A percentile compares a stretch with the other conserved stretches of the same genome.
phyloP scores from a whole-genome alignment of 768 basidiomycete genomes.

The Russula emetica region DNA sequence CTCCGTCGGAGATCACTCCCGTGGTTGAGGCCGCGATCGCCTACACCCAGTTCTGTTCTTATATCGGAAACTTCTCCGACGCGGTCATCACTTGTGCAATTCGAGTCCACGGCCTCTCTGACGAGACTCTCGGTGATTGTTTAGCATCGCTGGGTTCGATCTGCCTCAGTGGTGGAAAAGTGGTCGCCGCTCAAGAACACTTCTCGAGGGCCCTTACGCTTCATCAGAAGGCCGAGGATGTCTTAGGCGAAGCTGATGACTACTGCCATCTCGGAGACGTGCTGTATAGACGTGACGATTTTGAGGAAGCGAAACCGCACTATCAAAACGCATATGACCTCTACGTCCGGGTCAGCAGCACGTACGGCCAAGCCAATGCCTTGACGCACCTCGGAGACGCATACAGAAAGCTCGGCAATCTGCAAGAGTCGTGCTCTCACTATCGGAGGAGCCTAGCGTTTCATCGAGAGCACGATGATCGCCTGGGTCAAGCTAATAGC shows the following conservation, averaged over 20 bases:
- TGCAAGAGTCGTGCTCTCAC: slow-evolving; percentile 1
- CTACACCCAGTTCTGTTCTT: slow-evolving; percentile 19
- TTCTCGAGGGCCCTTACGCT: slow-evolving; percentile 1
- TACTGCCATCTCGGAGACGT: slow-evolving; percentile 21
- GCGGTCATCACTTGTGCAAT: slow-evolving; percentile 5
- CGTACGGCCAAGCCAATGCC: slow-evolving; percentile 22
- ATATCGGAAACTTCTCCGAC: slow-evolving; percentile 20
- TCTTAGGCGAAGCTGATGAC: slow-evolving; percentile 21
- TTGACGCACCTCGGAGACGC: slow-evolving; percentile 21
- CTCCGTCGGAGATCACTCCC: slow-evolving; percentile 4
- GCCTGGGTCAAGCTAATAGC: slow-evolving; percentile 21
- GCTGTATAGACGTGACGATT: slow-evolving; percentile 12
- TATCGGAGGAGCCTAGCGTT: slow-evolving; percentile 1
- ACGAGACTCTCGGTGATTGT: slow-evolving; percentile 13
- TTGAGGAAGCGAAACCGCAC: slow-evolving; percentile 1
- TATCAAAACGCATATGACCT: slow-evolving; percentile 17
- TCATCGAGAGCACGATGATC: slow-evolving; percentile 7
- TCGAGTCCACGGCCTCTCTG: neutral
- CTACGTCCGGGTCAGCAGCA: neutral
- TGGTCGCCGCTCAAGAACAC: neutral
- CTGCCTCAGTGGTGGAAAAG: slow-evolving; percentile 5
- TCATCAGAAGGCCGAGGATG: slow-evolving; percentile 16
- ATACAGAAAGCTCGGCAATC: slow-evolving; percentile 16
- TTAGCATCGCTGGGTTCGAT: slow-evolving; percentile 8
- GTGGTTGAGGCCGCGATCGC: slow-evolving; percentile 18